phyloP scores from a whole-genome alignment of 192 early-diverging fungal genomes.

The Phycomyces blakesleeanus region DNA sequence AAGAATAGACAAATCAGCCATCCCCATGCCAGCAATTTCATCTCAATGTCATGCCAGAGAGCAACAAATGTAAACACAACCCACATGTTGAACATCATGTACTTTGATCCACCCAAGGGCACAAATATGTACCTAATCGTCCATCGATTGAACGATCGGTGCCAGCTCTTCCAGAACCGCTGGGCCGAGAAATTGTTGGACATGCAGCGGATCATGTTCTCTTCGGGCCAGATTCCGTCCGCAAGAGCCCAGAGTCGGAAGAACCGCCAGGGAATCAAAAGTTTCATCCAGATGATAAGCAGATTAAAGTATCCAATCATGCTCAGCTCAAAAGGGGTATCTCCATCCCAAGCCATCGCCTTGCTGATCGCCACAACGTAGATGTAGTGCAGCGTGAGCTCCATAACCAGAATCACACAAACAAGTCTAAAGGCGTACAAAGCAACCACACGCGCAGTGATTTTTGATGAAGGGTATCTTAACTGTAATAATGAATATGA shows the following conservation, averaged over 20 bases:
- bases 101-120: constrained; percentile 79
- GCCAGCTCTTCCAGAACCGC: constrained; percentile 97
- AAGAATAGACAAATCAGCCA: constrained; percentile 88
- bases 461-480: constrained; percentile 48
- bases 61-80: constrained; percentile 96
- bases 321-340: constrained; percentile 74
- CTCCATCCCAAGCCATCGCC: constrained; percentile 79
- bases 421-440: constrained; percentile 73
- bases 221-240: constrained; percentile 85
- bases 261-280: constrained; percentile 96
- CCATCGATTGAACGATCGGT: constrained; percentile 92
- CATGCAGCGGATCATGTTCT: constrained; percentile 98
- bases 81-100: constrained; percentile 74
- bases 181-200: constrained; percentile 91
- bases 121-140: constrained; percentile 86
- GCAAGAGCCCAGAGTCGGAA: constrained; percentile 92
- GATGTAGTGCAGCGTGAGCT: constrained; percentile 80
- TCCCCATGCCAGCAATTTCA: constrained; percentile 84
- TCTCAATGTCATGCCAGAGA: constrained; percentile 92
- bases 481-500: too few species aligned
- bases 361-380: constrained; percentile 92
- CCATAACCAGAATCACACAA: constrained; percentile 70
- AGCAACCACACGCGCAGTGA: constrained; percentile 27
- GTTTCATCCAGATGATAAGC: constrained; percentile 90
- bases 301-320: constrained; percentile 89